These are phyloP conservation scores for Inga leiocalycina DNA, from an alignment of 306 rosid genomes.

Conservation along the genomic window DNA sequence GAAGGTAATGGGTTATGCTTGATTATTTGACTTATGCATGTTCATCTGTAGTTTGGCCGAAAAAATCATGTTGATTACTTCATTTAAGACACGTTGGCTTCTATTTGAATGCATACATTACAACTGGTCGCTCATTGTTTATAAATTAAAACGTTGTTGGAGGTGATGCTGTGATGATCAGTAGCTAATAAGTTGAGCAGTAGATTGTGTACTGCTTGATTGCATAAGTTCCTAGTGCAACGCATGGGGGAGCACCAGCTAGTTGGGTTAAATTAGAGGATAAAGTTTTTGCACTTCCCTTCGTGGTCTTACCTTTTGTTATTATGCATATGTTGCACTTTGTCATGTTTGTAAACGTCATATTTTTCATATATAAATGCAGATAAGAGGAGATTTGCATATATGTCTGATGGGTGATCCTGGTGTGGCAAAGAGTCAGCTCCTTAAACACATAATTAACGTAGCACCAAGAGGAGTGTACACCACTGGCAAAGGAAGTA, in stretches of 20 bases:
- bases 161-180: no score
- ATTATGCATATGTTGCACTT: background rate
- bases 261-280: background rate
- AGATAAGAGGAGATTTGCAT: constrained; percentile 98
- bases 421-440: constrained; percentile 99
- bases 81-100: background rate
- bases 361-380: constrained; percentile 36
- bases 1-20: constrained; percentile 57
- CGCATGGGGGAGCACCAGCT: no score
- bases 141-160: no score
- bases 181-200: no score
- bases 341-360: background rate
- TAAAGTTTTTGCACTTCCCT: background rate
- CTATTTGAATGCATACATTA: no score
- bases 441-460: constrained; percentile 90
- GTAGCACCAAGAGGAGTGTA: constrained; percentile 98
- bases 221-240: no score
- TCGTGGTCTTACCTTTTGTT: background rate
- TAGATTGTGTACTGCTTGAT: no score
- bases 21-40: background rate
- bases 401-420: constrained; percentile 99
- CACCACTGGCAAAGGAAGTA: constrained; percentile 98
- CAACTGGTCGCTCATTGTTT: no score
- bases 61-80: background rate
- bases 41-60: background rate